Base-by-base conservation (phyloP, 2,329 filamentous ascomycete genomes). In the Blastomyces emzantsi region DNA sequence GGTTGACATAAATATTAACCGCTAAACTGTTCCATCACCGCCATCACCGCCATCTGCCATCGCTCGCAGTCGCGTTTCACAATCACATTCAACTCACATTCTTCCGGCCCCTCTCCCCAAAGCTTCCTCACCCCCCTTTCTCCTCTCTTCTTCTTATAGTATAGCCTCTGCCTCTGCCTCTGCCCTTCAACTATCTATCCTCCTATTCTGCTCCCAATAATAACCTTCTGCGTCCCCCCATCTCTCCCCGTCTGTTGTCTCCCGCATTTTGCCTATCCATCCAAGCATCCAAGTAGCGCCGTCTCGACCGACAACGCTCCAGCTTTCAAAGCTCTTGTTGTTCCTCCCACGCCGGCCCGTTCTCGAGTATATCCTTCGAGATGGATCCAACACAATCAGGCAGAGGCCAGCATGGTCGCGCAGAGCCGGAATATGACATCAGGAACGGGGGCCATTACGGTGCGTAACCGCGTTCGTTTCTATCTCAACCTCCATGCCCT, bases 391-490 rank as follows among this genome's bases (percentile, higher is more conserved):
- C 55, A 62, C 65, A 64, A 52, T 11, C 63, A 58, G 61, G 65
- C 41, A 41, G 58, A 49, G 62, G 58, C 39, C 63, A 65, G 22
- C 57, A 66, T 54, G 62, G 61, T 51, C 59, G 58, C 41, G 62
- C 83, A 67, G 81, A 84, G 71, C 85, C 85, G 19, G 82, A 84
- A n/a, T 92, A 92, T 75, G 88, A 92, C 76, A 85, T 85, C 60
- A 82, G 80, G 69, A 86, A 89, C 73, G 89, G 88, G 66, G 89
- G 89, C 62, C 89, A 92, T 76, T 92, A 91, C 79, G 88, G 89
- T 90, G 79, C 77, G 82, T 70, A 49, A 55, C 58, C 56, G 47
- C 63, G 55, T 22, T 52, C 62, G 60, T 25, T 25, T 39, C 65
- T 59, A 19, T 28, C 33, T 33, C 19, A 39, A 17, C 33, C 33